Evolutionary conservation across 208 protist species (phyloP).

Genomic region (Acanthamoeba healyi): DNA sequence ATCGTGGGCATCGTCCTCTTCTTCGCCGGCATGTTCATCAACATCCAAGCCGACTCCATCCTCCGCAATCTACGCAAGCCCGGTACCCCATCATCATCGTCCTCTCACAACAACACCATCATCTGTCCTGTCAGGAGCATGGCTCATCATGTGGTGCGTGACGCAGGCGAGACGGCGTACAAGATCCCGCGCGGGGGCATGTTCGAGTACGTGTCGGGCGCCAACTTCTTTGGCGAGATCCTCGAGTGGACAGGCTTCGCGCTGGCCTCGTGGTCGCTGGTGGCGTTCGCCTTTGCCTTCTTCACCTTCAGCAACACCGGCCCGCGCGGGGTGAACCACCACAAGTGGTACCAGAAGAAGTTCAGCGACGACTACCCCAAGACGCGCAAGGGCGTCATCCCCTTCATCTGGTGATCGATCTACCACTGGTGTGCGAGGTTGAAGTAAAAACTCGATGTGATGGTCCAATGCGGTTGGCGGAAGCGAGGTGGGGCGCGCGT

Average conservation of each 20-base stretch:
- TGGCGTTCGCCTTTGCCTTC: slow-evolving; percentile 77
- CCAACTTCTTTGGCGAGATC: slow-evolving; percentile 91
- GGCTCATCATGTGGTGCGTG: neutral
- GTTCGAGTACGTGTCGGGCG: slow-evolving; percentile 89
- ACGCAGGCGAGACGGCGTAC: slow-evolving; percentile 87
- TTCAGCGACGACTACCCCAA: slow-evolving; percentile 87
- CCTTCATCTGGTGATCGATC: slow-evolving; percentile 81
- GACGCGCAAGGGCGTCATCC: slow-evolving; percentile 82
- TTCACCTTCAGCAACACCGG: slow-evolving; percentile 81
- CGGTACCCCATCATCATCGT: neutral
- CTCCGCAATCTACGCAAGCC: slow-evolving; percentile 82
- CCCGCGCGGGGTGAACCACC: slow-evolving; percentile 84
- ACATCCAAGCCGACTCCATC: slow-evolving; percentile 87
- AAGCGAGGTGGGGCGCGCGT: no score
- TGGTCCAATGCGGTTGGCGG: no score
- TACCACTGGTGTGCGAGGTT: no score
- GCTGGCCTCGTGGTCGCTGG: slow-evolving; percentile 79
- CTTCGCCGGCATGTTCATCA: slow-evolving; percentile 84
- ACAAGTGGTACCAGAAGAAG: slow-evolving; percentile 86
- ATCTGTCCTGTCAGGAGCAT: no score
- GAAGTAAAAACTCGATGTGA: no score
- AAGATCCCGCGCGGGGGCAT: slow-evolving; percentile 89
- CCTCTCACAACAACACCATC: neutral
- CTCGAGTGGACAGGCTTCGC: slow-evolving; percentile 89
- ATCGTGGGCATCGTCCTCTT: slow-evolving; percentile 77